Evolutionary conservation across 139 green algal species (phyloP).

Genomic region (Pseudopediastrum boryanum): DNA sequence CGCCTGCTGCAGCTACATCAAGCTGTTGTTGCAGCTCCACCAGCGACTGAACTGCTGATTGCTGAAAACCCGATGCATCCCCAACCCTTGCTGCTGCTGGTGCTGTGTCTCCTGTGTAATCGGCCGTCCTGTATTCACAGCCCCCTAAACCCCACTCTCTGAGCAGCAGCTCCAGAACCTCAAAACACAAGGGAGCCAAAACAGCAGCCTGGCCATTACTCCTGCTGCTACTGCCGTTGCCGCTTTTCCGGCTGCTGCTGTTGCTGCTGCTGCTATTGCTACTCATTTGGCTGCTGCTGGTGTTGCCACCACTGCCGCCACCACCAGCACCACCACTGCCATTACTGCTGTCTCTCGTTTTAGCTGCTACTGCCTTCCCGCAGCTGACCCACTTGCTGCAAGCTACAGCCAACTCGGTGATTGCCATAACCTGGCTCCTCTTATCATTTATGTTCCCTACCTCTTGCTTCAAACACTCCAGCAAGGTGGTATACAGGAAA

Average conservation of each 20-base stretch:
- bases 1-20: neutral
- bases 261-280: neutral
- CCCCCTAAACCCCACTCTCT: neutral
- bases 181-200: too few relatives aligned
- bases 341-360: too few relatives aligned
- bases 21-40: too few relatives aligned
- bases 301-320: neutral
- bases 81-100: neutral
- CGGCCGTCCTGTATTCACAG: neutral
- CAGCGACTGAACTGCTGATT: too few relatives aligned
- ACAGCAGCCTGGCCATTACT: neutral
- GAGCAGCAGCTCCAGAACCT: neutral
- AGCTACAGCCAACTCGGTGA: too few relatives aligned
- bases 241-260: neutral
- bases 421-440: too few relatives aligned
- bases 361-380: too few relatives aligned
- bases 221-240: neutral
- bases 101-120: neutral
- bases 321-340: too few relatives aligned
- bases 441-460: too few relatives aligned
- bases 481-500: too few relatives aligned
- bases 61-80: neutral
- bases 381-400: too few relatives aligned
- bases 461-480: too few relatives aligned
- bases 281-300: neutral